Evolutionary conservation across 495 filamentous ascomycete genomes (phyloP).

Genomic region (Platismatia glauca): DNA sequence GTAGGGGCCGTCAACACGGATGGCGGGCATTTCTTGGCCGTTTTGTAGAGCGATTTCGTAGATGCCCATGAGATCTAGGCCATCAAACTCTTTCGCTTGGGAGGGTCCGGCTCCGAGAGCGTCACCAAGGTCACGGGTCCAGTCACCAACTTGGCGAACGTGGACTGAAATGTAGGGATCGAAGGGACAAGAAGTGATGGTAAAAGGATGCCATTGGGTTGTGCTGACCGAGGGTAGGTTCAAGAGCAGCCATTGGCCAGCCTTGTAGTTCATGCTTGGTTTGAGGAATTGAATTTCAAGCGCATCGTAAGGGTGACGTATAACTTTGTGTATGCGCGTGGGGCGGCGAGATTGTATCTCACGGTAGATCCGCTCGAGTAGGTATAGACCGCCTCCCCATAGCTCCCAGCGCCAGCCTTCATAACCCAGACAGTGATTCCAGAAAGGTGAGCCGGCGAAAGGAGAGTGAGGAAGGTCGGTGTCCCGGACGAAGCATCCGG

Average conservation of each 20-base stretch:
- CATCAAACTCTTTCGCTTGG: conserved; percentile 77
- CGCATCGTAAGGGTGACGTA: conserved; percentile 95
- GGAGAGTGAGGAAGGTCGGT: conserved; percentile 62
- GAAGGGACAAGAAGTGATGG: conserved; percentile 96
- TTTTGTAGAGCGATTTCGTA: conserved; percentile 96
- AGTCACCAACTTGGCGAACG: conserved; percentile 93
- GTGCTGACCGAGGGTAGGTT: conserved; percentile 81
- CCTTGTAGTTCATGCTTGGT: conserved; percentile 94
- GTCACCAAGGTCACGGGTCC: conserved; percentile 78
- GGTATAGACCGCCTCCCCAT: conserved; percentile 74
- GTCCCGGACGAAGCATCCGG: conserved; percentile 90
- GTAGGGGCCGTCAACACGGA: conserved; percentile 93
- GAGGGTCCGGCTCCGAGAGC: conserved; percentile 83
- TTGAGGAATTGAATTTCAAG: conserved; percentile 97
- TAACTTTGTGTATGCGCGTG: conserved; percentile 86
- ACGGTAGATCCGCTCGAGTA: conserved; percentile 82
- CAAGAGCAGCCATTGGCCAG: conserved; percentile 95
- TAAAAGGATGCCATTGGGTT: conserved; percentile 98
- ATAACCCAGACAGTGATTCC: conserved; percentile 91
- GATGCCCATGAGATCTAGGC: conserved; percentile 88
- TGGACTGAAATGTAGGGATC: conserved; percentile 92
- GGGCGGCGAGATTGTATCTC: conserved; percentile 73
- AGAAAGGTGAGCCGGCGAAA: conserved; percentile 72
- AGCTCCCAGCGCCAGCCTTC: conserved; percentile 98
- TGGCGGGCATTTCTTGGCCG: conserved; percentile 75